A percentile compares a stretch with the other conserved stretches of the same genome.
These are phyloP conservation scores for Colletotrichum neosansevieriae DNA, from an alignment of 2,329 filamentous ascomycete species.

Conservation along the genomic window DNA sequence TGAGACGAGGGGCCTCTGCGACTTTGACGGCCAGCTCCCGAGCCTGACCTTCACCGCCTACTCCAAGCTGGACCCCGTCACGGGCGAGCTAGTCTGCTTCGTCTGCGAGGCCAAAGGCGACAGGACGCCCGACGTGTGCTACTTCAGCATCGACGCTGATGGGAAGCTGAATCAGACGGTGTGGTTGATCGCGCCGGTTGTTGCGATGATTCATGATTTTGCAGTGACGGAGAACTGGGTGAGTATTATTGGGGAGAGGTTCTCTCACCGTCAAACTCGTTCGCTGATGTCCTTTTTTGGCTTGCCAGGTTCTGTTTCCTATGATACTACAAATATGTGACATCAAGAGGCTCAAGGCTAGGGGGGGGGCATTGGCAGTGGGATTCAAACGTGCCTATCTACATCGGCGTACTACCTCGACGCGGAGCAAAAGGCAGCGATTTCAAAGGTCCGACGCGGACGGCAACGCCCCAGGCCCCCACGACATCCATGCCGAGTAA, in stretches of 20 bases:
- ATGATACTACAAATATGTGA: slow-evolving; percentile 32
- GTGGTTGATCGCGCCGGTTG: slow-evolving; percentile 52
- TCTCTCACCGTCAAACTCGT: too few species aligned
- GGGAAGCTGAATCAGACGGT: slow-evolving; percentile 48
- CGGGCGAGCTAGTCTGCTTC: slow-evolving; percentile 54
- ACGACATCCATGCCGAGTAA: slow-evolving; percentile 43
- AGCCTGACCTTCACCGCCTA: slow-evolving; percentile 56
- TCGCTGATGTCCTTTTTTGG: too few species aligned
- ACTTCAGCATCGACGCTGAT: slow-evolving; percentile 47
- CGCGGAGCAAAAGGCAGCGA: slow-evolving; percentile 30
- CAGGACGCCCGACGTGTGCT: slow-evolving; percentile 53
- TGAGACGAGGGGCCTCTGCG: slow-evolving; percentile 55
- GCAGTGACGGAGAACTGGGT: slow-evolving; percentile 56
- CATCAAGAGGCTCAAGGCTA: slow-evolving; percentile 46
- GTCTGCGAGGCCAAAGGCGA: slow-evolving; percentile 57
- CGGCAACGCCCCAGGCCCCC: slow-evolving; percentile 50
- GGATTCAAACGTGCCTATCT: slow-evolving; percentile 42
- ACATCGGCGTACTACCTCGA: slow-evolving; percentile 28
- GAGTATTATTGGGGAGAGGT: too few species aligned
- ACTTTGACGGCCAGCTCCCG: slow-evolving; percentile 56
- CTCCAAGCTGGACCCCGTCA: slow-evolving; percentile 56
- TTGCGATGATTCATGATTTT: slow-evolving; percentile 57
- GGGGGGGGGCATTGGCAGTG: slow-evolving; percentile 56
- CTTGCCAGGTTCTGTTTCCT: slow-evolving; percentile 21
- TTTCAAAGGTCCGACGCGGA: slow-evolving; percentile 48